Conservation (phyloP, 1,139 yeast genomes). For the Barnettozyma hawaiiensis region DNA sequence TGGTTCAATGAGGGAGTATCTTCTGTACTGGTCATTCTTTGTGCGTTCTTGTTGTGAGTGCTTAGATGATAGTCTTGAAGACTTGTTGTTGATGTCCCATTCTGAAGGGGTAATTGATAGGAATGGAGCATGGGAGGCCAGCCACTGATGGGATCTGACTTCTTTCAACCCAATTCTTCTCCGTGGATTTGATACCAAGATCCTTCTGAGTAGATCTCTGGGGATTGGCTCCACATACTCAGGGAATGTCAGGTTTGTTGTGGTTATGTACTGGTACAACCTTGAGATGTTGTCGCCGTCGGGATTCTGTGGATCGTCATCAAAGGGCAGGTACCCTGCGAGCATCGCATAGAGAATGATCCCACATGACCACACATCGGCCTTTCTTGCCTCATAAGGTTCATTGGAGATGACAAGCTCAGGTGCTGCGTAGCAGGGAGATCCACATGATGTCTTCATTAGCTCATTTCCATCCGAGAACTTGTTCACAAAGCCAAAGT, state of each 20-base stretch:
- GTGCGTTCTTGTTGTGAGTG: slow-evolving; percentile 4
- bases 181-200: slow-evolving; percentile 82
- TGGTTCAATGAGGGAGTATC: slow-evolving; percentile 37
- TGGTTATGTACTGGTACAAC: slow-evolving; percentile 85
- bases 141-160: slow-evolving; percentile 82
- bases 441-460: slow-evolving; percentile 96
- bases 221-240: slow-evolving; percentile 90
- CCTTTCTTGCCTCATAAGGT: slow-evolving; percentile 90
- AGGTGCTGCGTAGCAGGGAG: slow-evolving; percentile 98
- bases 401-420: slow-evolving; percentile 84
- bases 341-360: slow-evolving; percentile 94
- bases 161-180: slow-evolving; percentile 64
- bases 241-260: slow-evolving; percentile 90
- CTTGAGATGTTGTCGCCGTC: slow-evolving; percentile 93
- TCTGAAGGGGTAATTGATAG: slow-evolving; percentile 80
- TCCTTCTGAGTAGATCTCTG: slow-evolving; percentile 80
- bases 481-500: slow-evolving; percentile 88
- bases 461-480: slow-evolving; percentile 65
- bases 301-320: slow-evolving; percentile 94
- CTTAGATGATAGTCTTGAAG: slow-evolving; percentile 3
- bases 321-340: slow-evolving; percentile 96
- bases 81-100: slow-evolving; percentile 57
- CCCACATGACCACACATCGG: slow-evolving; percentile 96
- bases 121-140: slow-evolving; percentile 73
- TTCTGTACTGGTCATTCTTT: slow-evolving; percentile 30